These are phyloP conservation scores for Rhododendron griersonianum DNA, from an alignment of 148 eudicot genomes.

Conservation along the genomic window DNA sequence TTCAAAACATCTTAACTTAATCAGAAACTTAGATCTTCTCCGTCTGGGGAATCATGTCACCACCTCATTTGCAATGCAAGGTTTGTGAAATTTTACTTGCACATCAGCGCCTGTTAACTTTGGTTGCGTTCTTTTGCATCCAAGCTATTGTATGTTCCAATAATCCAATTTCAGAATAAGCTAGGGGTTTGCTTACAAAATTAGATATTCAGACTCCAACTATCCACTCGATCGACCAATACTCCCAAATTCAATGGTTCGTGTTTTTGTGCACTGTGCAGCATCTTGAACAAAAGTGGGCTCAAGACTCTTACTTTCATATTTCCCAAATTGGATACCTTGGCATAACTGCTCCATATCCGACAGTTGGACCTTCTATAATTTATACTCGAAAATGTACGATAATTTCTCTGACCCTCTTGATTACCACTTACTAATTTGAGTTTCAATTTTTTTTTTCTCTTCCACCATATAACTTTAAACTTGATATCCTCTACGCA, in stretches of 20 bases:
- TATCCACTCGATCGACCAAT: background rate
- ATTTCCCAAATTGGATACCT: background rate
- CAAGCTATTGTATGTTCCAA: background rate
- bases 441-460: no score
- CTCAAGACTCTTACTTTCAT: background rate
- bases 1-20: background rate
- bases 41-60: background rate
- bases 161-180: background rate
- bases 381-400: no score
- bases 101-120: background rate
- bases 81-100: background rate
- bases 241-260: background rate
- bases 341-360: background rate
- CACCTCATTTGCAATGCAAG: background rate
- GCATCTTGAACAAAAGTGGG: background rate
- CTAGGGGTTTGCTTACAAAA: background rate
- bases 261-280: background rate
- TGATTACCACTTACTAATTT: no score
- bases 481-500: no score
- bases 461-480: no score
- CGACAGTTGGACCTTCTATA: no score
- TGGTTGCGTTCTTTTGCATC: background rate
- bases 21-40: background rate
- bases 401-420: no score
- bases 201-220: background rate